Evolutionary conservation across 768 basidiomycete species (phyloP).

Genomic region (Coprinopsis cinerea): DNA sequence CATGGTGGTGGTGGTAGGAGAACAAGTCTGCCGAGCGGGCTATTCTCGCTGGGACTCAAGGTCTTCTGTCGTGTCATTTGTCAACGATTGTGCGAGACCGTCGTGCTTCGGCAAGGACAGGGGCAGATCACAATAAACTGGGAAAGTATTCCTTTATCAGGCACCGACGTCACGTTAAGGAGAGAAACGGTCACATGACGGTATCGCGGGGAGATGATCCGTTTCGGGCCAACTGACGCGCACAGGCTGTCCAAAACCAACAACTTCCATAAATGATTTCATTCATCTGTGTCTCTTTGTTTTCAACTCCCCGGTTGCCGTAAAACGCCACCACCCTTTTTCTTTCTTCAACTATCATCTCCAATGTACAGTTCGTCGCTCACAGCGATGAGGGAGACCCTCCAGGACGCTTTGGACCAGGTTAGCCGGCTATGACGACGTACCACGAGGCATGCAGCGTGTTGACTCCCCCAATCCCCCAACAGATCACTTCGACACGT

Average conservation of each 20-base stretch:
- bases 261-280: not conserved
- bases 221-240: slow-evolving; percentile 16
- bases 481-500: slow-evolving; percentile 59
- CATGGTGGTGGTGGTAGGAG: slow-evolving; percentile 34
- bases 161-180: too few relatives aligned
- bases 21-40: too few relatives aligned
- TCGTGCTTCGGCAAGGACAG: not conserved
- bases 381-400: slow-evolving; percentile 32
- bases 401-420: slow-evolving; percentile 64
- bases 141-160: too few relatives aligned
- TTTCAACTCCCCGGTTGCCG: slow-evolving; percentile 14
- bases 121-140: not conserved
- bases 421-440: slow-evolving; percentile 28
- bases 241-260: slow-evolving; percentile 9
- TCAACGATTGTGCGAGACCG: slow-evolving; percentile 1
- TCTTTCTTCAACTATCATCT: not conserved
- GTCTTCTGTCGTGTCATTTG: too few relatives aligned
- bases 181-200: not conserved
- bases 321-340: not conserved
- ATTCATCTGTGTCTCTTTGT: slow-evolving; percentile 3
- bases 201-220: slow-evolving; percentile 1
- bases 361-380: slow-evolving; percentile 12
- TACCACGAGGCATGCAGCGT: not conserved
- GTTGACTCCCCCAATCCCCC: too few relatives aligned
- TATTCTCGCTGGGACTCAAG: too few relatives aligned